Conservation (phyloP, 1,139 yeast genomes). For the Waltiozyma sp. region DNA sequence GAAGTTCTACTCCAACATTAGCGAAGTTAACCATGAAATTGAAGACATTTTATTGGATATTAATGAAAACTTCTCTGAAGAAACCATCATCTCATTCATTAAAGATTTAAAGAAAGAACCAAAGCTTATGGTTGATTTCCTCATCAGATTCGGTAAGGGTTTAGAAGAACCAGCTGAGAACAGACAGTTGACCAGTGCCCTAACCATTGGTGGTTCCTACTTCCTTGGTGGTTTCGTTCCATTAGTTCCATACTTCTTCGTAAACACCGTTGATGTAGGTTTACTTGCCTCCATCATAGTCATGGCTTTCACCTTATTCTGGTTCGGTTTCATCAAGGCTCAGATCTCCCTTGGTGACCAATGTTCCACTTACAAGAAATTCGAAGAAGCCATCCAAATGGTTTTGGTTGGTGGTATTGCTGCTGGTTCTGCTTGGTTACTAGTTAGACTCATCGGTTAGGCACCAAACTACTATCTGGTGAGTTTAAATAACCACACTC, state of each 20-base stretch:
- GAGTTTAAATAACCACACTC: not conserved
- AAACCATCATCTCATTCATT: conserved; percentile 53
- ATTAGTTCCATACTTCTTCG: conserved; percentile 68
- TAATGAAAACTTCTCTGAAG: conserved; percentile 43
- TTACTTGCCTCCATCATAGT: conserved; percentile 63
- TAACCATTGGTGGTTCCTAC: conserved; percentile 67
- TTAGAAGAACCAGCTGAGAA: conserved; percentile 79
- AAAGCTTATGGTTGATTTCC: conserved; percentile 58
- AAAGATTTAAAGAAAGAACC: conserved; percentile 64
- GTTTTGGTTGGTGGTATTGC: conserved; percentile 87
- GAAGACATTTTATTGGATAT: conserved; percentile 63
- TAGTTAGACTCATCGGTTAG: conserved; percentile 62
- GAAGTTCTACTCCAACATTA: conserved; percentile 56
- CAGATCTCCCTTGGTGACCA: conserved; percentile 74
- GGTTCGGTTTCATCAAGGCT: conserved; percentile 82
- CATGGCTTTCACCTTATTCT: conserved; percentile 77
- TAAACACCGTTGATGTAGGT: conserved; percentile 62
- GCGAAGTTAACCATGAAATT: conserved; percentile 50
- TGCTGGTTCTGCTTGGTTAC: conserved; percentile 93
- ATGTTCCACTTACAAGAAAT: conserved; percentile 48
- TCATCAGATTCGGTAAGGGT: conserved; percentile 68
- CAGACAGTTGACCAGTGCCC: conserved; percentile 61
- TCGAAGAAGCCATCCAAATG: conserved; percentile 83
- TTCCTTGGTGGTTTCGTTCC: conserved; percentile 75
- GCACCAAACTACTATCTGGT: not conserved